Percentiles rank a stretch among this genome's conserved stretches.
Evolutionary conservation across 768 basidiomycete species (phyloP).

Genomic region (Mycena vitilis): DNA sequence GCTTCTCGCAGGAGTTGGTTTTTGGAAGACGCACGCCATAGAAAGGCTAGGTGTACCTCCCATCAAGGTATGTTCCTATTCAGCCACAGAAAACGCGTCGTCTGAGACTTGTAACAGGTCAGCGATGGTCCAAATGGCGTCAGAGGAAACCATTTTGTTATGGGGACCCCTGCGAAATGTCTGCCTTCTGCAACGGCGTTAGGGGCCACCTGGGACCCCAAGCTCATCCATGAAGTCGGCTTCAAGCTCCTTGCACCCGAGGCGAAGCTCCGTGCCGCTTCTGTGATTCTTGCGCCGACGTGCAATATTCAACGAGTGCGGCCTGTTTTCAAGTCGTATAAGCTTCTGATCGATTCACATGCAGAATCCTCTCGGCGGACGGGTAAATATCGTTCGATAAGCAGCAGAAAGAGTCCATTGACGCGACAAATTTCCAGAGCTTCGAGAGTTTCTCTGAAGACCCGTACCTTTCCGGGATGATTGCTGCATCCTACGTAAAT

Average conservation of each 20-base stretch:
- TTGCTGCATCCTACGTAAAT: slow-evolving; percentile 79
- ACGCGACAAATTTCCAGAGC: slow-evolving; percentile 50
- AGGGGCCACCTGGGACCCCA: slow-evolving; percentile 78
- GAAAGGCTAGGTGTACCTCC: slow-evolving; percentile 77
- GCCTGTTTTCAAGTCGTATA: background rate
- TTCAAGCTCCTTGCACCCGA: slow-evolving; percentile 75
- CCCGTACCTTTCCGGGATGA: slow-evolving; percentile 76
- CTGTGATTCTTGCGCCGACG: slow-evolving; percentile 81
- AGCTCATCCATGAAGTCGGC: slow-evolving; percentile 72
- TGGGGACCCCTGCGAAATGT: slow-evolving; percentile 84
- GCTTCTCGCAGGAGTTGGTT: slow-evolving; percentile 79
- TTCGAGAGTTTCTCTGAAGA: slow-evolving; percentile 88
- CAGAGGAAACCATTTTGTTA: slow-evolving; percentile 82
- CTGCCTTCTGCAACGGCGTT: slow-evolving; percentile 81
- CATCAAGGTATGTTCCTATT: slow-evolving; percentile 61
- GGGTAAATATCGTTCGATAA: slow-evolving; percentile 51
- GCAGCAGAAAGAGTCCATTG: background rate
- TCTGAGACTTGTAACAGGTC: slow-evolving; percentile 53
- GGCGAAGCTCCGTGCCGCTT: slow-evolving; percentile 76
- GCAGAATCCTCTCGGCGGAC: slow-evolving; percentile 78
- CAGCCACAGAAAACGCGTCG: background rate
- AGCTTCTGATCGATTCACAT: slow-evolving; percentile 12
- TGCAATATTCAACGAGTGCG: slow-evolving; percentile 85
- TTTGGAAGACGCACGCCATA: slow-evolving; percentile 79
- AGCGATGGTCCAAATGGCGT: slow-evolving; percentile 86